These are phyloP conservation scores for Calocybe indica DNA, from an alignment of 768 basidiomycete genomes.

Conservation along the genomic window DNA sequence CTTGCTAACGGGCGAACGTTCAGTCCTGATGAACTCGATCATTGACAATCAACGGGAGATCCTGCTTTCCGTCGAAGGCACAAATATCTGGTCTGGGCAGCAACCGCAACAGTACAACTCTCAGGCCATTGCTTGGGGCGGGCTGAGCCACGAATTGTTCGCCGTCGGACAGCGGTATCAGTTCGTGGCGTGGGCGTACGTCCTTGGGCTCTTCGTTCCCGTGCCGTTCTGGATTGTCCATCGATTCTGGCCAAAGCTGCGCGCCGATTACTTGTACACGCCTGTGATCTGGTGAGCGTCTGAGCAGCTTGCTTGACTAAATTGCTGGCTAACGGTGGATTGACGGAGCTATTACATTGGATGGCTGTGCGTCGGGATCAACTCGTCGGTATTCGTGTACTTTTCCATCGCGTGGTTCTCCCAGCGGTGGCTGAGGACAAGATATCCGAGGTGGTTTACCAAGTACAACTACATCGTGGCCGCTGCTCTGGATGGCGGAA, in stretches of 20 bases:
- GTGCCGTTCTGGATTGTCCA: constrained; percentile 48
- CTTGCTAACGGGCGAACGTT: constrained; percentile 28
- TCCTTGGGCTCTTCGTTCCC: constrained; percentile 44
- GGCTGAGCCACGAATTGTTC: constrained; percentile 19
- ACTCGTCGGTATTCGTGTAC: constrained; percentile 1
- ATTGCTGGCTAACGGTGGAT: not conserved
- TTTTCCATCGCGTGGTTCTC: constrained; percentile 2
- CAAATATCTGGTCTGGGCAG: constrained; percentile 45
- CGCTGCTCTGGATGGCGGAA: constrained; percentile 51
- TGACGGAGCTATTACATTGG: constrained; percentile 36
- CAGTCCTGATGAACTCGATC: constrained; percentile 51
- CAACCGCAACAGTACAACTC: constrained; percentile 46
- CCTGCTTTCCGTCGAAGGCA: constrained; percentile 44
- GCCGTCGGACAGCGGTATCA: constrained; percentile 11
- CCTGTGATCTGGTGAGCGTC: constrained; percentile 35
- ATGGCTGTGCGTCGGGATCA: constrained; percentile 22
- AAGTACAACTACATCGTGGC: constrained; percentile 47
- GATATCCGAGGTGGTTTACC: constrained; percentile 29
- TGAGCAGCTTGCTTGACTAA: not conserved
- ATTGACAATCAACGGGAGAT: constrained; percentile 41
- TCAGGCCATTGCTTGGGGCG: constrained; percentile 49
- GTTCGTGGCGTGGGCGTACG: constrained; percentile 42
- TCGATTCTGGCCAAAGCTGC: constrained; percentile 36
- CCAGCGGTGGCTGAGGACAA: constrained; percentile 4
- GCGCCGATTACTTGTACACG: constrained; percentile 42